Percentiles rank a stretch among this genome's conserved stretches.
Conservation (phyloP, 2,329 filamentous ascomycete genomes). For the Lasiodiplodia theobromae region DNA sequence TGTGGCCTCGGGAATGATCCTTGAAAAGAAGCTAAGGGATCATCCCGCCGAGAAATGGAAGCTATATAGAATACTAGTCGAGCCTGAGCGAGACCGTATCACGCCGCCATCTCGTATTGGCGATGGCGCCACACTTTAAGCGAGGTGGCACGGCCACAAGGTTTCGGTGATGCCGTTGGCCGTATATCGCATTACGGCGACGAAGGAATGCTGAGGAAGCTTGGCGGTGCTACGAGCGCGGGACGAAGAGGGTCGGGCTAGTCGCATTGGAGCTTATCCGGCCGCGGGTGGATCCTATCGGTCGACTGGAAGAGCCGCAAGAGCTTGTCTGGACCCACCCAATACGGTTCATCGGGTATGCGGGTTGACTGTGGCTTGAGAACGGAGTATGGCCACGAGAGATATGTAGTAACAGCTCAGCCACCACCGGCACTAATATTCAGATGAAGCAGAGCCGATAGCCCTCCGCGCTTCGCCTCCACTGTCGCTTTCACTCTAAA, state of each 20-base stretch:
- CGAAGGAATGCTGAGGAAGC: neutral
- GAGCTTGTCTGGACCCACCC: no score
- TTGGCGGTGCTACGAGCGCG: neutral
- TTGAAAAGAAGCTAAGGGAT: neutral
- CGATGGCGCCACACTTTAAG: neutral
- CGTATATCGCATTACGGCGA: neutral
- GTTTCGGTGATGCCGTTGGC: neutral
- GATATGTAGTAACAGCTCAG: no score
- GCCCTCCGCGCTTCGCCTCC: no score
- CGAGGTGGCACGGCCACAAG: neutral
- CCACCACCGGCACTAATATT: no score
- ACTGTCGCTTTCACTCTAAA: no score
- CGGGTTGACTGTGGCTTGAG: no score
- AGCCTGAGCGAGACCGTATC: neutral
- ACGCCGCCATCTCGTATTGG: neutral
- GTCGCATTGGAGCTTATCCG: neutral
- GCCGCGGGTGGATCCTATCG: no score
- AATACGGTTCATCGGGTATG: no score
- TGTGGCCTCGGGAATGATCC: no score
- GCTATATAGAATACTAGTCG: neutral
- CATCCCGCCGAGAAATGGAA: neutral
- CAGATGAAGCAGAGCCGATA: no score
- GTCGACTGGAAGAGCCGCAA: no score
- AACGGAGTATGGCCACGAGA: no score
- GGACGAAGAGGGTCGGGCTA: neutral